phyloP scores from a whole-genome alignment of 2,329 filamentous ascomycete species.

The Colletotrichum abscissum region DNA sequence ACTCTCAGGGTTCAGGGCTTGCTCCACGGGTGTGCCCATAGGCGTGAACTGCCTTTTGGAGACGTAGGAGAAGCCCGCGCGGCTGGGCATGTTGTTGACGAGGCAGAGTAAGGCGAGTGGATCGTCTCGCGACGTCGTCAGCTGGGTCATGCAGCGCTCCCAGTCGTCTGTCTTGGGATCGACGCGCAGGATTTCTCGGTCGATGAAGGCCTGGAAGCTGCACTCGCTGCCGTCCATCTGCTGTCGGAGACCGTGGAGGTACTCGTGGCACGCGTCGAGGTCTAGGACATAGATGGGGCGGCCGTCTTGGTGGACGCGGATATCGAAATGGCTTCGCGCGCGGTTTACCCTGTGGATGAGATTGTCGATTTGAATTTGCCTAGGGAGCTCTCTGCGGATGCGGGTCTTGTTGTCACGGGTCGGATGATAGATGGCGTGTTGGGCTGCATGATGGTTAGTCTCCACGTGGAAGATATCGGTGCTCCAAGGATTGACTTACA shows the following conservation, averaged over 20 bases:
- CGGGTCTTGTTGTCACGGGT: constrained; percentile 47
- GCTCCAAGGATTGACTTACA: constrained; percentile 43
- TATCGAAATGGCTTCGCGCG: constrained; percentile 53
- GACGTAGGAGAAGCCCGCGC: constrained; percentile 54
- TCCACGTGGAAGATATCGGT: too few relatives aligned
- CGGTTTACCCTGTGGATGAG: constrained; percentile 49
- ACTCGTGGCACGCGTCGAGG: constrained; percentile 52
- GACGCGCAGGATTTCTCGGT: constrained; percentile 48
- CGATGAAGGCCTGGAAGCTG: constrained; percentile 55
- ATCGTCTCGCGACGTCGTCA: constrained; percentile 49
- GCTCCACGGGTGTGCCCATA: constrained; percentile 36
- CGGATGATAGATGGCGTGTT: constrained; percentile 54
- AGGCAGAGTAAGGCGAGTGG: constrained; percentile 51
- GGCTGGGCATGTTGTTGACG: constrained; percentile 58
- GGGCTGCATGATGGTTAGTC: constrained; percentile 42
- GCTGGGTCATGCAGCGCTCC: constrained; percentile 54
- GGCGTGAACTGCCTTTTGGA: constrained; percentile 24
- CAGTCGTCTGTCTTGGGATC: constrained; percentile 39
- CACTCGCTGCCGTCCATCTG: constrained; percentile 49
- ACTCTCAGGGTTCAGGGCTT: constrained; percentile 51
- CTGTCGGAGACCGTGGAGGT: constrained; percentile 49
- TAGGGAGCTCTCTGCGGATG: constrained; percentile 52
- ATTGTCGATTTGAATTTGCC: constrained; percentile 50
- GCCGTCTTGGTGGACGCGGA: constrained; percentile 53
- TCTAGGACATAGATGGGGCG: constrained; percentile 54